A percentile compares a stretch with the other conserved stretches of the same genome.
These are phyloP conservation scores for Plasmopara viticola DNA, from an alignment of 352 stramenopile species.

Conservation along the genomic window DNA sequence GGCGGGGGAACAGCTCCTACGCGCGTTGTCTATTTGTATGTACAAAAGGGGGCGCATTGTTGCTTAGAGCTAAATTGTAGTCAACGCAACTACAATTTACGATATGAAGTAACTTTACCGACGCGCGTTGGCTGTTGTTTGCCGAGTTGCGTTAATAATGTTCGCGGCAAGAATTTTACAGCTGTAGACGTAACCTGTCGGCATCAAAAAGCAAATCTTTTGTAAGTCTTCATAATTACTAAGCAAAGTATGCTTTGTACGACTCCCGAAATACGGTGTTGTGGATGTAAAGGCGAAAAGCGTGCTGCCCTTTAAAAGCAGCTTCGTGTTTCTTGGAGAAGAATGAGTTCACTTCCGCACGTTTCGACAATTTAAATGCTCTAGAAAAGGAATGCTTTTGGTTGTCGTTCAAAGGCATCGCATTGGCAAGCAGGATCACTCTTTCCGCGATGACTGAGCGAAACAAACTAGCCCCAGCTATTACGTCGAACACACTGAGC, in stretches of 20 bases:
- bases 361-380: constrained; percentile 1
- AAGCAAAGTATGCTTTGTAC: not conserved
- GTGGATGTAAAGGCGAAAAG: constrained; percentile 10
- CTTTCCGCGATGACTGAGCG: constrained; percentile 23
- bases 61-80: not conserved
- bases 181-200: not conserved
- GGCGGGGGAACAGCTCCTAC: constrained; percentile 7
- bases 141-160: not conserved
- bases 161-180: not conserved
- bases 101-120: too few relatives aligned
- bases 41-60: not conserved
- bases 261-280: not conserved
- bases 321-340: constrained; percentile 18
- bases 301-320: not conserved
- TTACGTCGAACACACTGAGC: constrained; percentile 12
- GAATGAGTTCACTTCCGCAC: constrained; percentile 11
- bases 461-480: constrained; percentile 22
- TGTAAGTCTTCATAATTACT: not conserved
- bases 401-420: constrained; percentile 13
- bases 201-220: not conserved
- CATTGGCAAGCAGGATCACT: constrained; percentile 9
- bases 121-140: not conserved
- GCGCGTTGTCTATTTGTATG: constrained; percentile 10
- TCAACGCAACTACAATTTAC: not conserved
- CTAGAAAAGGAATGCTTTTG: not conserved